Evolutionary conservation across 1,284 basidiomycete genomes (phyloP).

Genomic region (Testicularia cyperi): DNA sequence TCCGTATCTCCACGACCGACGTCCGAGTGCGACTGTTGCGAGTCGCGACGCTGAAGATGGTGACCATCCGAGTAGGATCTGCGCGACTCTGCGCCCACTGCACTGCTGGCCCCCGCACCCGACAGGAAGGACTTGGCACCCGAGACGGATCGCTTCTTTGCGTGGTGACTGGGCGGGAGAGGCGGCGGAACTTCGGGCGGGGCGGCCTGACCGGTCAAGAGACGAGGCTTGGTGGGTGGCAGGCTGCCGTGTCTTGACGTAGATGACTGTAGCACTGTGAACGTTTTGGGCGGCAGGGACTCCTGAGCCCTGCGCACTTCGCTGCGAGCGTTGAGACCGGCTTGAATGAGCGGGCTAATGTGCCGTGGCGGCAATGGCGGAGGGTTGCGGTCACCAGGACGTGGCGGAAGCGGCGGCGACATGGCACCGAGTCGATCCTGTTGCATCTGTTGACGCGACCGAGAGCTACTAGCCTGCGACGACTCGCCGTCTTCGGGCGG

Average conservation of each 20-base stretch:
- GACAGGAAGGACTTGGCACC: constrained; percentile 27
- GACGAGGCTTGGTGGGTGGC: constrained; percentile 32
- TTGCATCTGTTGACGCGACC: constrained; percentile 23
- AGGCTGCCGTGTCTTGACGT: constrained; percentile 24
- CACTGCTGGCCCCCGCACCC: constrained; percentile 4
- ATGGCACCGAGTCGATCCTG: constrained; percentile 26
- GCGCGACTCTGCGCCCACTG: constrained; percentile 13
- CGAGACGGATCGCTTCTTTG: constrained; percentile 42
- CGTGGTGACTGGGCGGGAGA: constrained; percentile 17
- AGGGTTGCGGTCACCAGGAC: constrained; percentile 33
- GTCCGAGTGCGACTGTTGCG: constrained; percentile 28
- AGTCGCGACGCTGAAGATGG: constrained; percentile 23
- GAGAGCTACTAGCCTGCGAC: constrained; percentile 31
- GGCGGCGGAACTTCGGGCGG: constrained; percentile 30
- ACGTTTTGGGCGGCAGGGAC: constrained; percentile 57
- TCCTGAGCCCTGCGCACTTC: constrained; percentile 53
- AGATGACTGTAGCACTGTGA: constrained; percentile 54
- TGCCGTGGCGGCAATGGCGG: constrained; percentile 53
- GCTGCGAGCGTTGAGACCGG: constrained; percentile 53
- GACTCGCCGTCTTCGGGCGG: constrained; percentile 22
- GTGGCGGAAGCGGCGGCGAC: constrained; percentile 40
- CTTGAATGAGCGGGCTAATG: constrained; percentile 58
- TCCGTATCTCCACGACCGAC: constrained; percentile 16
- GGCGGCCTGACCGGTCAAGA: constrained; percentile 48
- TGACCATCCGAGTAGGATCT: constrained; percentile 8